These are phyloP conservation scores for Thuidium tamariscinum DNA, from an alignment of 225 moss, liverwort and hornwort genomes.

Conservation along the genomic window DNA sequence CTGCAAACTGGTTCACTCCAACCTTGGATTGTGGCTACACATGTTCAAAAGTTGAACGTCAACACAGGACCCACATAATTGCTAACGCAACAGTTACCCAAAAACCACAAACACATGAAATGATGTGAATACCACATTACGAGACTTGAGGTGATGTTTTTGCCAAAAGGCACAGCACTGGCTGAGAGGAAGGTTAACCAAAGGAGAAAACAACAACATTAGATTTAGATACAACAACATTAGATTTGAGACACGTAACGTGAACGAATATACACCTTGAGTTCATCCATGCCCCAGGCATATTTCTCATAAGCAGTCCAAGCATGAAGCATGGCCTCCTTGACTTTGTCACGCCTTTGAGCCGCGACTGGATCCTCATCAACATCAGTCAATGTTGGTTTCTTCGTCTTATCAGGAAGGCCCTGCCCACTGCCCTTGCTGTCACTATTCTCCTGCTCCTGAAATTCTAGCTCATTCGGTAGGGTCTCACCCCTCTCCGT, in stretches of 20 bases:
- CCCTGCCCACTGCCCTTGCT: neutral
- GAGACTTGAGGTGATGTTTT: neutral
- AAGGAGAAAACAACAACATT: neutral
- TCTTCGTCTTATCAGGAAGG: neutral
- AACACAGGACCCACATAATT: neutral
- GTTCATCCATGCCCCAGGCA: slow-evolving; percentile 94
- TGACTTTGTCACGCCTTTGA: slow-evolving; percentile 80
- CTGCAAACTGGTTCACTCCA: slow-evolving; percentile 75
- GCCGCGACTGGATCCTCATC: slow-evolving; percentile 62
- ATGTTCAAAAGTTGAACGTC: neutral
- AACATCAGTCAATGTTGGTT: slow-evolving; percentile 8
- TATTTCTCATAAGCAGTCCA: slow-evolving; percentile 86
- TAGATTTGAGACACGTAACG: neutral
- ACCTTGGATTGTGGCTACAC: slow-evolving; percentile 53
- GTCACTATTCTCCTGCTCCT: neutral
- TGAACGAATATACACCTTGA: slow-evolving; percentile 34
- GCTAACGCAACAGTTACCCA: neutral
- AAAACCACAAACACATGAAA: neutral
- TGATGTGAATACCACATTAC: neutral
- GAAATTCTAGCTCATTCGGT: slow-evolving; percentile 18
- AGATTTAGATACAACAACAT: neutral
- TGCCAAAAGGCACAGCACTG: neutral
- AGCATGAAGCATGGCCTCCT: slow-evolving; percentile 92
- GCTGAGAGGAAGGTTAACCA: neutral
- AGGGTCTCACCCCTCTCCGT: slow-evolving; percentile 29